Base-by-base conservation (phyloP, 2,329 filamentous ascomycete genomes). In the Thermothelomyces thermophilus region DNA sequence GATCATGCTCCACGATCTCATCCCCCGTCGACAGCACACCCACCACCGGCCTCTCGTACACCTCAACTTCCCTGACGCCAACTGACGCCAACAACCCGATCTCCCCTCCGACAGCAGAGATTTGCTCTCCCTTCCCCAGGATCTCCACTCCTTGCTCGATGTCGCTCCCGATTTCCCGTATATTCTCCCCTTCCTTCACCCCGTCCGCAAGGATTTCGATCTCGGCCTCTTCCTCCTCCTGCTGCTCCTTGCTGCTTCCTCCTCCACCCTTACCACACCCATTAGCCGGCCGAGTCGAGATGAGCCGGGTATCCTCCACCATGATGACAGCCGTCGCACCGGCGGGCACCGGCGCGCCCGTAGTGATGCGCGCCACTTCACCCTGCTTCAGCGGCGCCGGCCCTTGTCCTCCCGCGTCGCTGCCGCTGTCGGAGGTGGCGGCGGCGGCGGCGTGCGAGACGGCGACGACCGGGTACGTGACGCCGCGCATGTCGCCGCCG, bases 1-100 rank as follows among this genome's bases (percentile, higher is more conserved):
- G 72, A 51, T 84, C 73, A 60, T 93, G 84, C 54, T 84, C 79
- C 5, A 96, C 84, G 43, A 98, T 87, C 67, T 98, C 93, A 63
- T 98, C 91, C 19, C 93, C 93, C 0, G 93, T 98, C 45, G 90
- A 96, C 16, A 98, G 70, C 2, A 98, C 83, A 5, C 90, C 93
- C 7, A 98, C 75, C 8, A 87, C 70, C 1, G 93, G 91, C 48
- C 82, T 83, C 42, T 76, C 80, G 68, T 86, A 96, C 6, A 91
- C 77, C 13, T 75, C 75, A 4, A 94, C 85, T 43, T 83, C 74
- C 9, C 72, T 71, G 1, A 84, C 83, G 5, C 93, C 93, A 0
- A 93, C 87, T 0, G 90, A 88, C 1, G 90, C 89, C 1, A 98
- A 76, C 0, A 97, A 73, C 0, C 93, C 93, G 22, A 98, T 84